These are phyloP conservation scores for Pigoraptor vietnamica DNA, from an alignment of 78 protist genomes.

Conservation along the genomic window DNA sequence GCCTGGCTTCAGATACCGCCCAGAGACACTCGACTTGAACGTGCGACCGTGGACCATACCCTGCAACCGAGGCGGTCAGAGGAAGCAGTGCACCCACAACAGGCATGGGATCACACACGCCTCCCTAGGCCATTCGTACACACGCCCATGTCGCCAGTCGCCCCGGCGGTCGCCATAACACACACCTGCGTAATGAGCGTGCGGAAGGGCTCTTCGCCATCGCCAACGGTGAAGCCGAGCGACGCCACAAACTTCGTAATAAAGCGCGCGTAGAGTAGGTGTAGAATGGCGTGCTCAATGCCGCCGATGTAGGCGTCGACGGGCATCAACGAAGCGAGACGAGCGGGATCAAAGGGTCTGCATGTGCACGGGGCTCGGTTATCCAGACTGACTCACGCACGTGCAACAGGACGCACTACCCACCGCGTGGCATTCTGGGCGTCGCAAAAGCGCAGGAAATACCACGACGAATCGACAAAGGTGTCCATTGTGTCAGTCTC, in stretches of 20 bases:
- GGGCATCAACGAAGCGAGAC: slow-evolving; percentile 50
- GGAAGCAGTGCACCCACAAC: neutral
- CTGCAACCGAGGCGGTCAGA: neutral
- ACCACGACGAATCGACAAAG: slow-evolving; percentile 89
- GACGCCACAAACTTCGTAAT: neutral
- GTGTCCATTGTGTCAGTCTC: slow-evolving; percentile 91
- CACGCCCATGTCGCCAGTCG: no score
- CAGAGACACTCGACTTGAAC: neutral
- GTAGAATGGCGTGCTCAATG: slow-evolving; percentile 90
- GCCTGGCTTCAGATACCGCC: slow-evolving; percentile 7
- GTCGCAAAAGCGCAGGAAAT: slow-evolving; percentile 63
- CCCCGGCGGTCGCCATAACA: no score
- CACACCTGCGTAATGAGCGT: slow-evolving; percentile 55
- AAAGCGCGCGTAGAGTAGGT: slow-evolving; percentile 87
- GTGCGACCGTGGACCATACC: slow-evolving; percentile 63
- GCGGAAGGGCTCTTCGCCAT: slow-evolving; percentile 59
- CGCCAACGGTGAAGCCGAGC: neutral
- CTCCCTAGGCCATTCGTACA: no score
- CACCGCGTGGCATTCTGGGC: slow-evolving; percentile 35
- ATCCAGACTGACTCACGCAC: neutral
- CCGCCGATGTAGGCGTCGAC: slow-evolving; percentile 89
- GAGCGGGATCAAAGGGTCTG: neutral
- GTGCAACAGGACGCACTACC: neutral
- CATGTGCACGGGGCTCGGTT: neutral
- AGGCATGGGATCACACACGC: neutral